Evolutionary conservation across 2,329 filamentous ascomycete genomes (phyloP).

Genomic region (Fusarium camptoceras): DNA sequence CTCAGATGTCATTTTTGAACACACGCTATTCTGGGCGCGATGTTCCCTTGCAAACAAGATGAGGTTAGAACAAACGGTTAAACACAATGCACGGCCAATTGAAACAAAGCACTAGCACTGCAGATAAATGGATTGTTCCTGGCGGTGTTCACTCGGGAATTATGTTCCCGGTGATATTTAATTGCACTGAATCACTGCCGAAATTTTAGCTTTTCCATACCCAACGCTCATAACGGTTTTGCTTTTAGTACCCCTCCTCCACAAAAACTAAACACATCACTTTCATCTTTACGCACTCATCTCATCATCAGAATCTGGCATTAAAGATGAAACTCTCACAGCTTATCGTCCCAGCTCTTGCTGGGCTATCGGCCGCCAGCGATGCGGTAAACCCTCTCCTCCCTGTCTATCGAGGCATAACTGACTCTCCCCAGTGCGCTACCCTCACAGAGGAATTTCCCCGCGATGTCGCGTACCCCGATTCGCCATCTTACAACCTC

Average conservation of each 20-base stretch:
- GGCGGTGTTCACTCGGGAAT: background rate
- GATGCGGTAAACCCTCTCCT: background rate
- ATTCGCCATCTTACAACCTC: constrained; percentile 1
- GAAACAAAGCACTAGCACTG: background rate
- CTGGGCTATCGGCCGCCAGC: background rate
- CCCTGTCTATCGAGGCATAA: too few relatives aligned
- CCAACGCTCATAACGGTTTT: background rate
- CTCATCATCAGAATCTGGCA: background rate
- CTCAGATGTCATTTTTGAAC: background rate
- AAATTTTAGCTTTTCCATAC: background rate
- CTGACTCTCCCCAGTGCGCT: background rate
- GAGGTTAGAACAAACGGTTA: background rate
- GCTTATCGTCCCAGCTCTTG: background rate
- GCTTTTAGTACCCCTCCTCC: too few relatives aligned
- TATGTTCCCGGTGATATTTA: background rate
- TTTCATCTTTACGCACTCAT: background rate
- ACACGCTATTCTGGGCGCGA: background rate
- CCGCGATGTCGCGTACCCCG: background rate
- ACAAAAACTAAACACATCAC: background rate
- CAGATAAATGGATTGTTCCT: background rate
- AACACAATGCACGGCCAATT: background rate
- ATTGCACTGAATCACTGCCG: background rate
- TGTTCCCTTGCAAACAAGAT: background rate
- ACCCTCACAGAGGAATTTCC: background rate
- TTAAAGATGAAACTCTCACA: background rate